Base-by-base conservation (phyloP, 2,329 filamentous ascomycete species). In the Didymella segeticola region DNA sequence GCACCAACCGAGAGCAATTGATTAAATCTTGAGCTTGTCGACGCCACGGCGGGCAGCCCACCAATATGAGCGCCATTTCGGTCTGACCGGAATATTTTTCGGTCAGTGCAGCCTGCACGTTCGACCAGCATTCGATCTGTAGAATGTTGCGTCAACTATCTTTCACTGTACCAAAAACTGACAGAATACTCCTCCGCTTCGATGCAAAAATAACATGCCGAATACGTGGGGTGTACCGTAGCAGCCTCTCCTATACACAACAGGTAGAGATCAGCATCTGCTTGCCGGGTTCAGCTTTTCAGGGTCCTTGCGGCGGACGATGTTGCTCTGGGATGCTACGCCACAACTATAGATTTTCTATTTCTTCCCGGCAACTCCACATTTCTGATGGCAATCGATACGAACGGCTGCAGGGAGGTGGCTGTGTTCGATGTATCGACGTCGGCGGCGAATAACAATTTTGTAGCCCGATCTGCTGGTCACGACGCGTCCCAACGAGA, bases 321-420 rank as follows among this genome's bases (percentile, higher is more conserved):
- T 62, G 60, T 57, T 49, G 62, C 55, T 56, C 62, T 27, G 51
- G 64, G 61, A 67, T 63, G 51, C 53, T 33, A 60, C 62, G 63
- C 60, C 56, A 61, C 59, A 52, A 53, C 45, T 56, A 46, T 53
- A 56, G 29, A n/a, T 54, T 59, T 62, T 59, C 52, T 56, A 51
- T 56, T 43, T 47, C 34, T 41, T 47, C 42, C 47, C 47, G 22
- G 41, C 50, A 51, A 53, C 42, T 52, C 63, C 62, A 65, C 61
- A 52, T 54, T 48, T 49, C 30, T 59, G 45, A 50, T 59, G 52
- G 51, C 36, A 39, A 51, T 46, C 27, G 37, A 42, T 53, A 41
- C 23, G 15, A 45, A 47, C 14, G 26, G 54, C 46, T 53, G 33
- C 51, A 58, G 63, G 63, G 62, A 65, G 60, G 59, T 63, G 62